Percentiles rank a stretch among this genome's conserved stretches.
These are phyloP conservation scores for Chlamydomonas reinhardtii DNA, from an alignment of 163 green algal genomes.

Conservation along the genomic window DNA sequence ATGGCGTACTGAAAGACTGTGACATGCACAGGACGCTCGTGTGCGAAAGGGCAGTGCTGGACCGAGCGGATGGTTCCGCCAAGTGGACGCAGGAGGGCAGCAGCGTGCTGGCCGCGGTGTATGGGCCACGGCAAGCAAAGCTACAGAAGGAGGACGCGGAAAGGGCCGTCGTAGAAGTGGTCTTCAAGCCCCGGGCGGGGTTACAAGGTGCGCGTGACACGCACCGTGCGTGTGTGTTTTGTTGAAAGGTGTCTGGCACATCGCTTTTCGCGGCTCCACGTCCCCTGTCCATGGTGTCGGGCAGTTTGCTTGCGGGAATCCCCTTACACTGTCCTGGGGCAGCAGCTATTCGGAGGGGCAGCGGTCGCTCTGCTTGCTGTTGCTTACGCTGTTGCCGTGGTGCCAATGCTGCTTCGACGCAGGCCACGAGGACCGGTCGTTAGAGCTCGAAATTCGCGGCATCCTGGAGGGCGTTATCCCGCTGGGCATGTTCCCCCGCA, in stretches of 20 bases:
- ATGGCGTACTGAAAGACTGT: background rate
- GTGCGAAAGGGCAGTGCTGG: constrained; percentile 70
- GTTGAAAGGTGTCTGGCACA: too few relatives aligned
- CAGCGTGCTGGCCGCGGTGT: constrained; percentile 77
- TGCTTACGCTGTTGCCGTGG: too few relatives aligned
- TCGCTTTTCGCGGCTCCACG: too few relatives aligned
- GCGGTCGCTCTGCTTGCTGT: too few relatives aligned
- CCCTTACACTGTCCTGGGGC: too few relatives aligned
- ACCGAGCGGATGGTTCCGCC: constrained; percentile 78
- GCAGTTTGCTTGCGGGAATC: too few relatives aligned
- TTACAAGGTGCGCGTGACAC: constrained; percentile 61
- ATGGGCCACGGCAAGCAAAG: constrained; percentile 70
- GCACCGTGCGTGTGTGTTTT: too few relatives aligned
- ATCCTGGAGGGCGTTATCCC: constrained; percentile 52
- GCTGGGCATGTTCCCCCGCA: constrained; percentile 50
- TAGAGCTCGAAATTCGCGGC: constrained; percentile 44
- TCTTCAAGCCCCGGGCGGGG: constrained; percentile 70
- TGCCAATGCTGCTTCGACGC: background rate
- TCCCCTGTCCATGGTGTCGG: too few relatives aligned
- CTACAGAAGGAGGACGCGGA: constrained; percentile 73
- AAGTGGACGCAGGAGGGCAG: constrained; percentile 77
- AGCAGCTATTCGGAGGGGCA: too few relatives aligned
- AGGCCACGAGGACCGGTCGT: constrained; percentile 29
- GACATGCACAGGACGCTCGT: constrained; percentile 45
- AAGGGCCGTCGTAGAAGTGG: constrained; percentile 71